A percentile compares a stretch with the other conserved stretches of the same genome.
phyloP scores from a whole-genome alignment of 108 stramenopile genomes.

The Schizochytrium sp. region DNA sequence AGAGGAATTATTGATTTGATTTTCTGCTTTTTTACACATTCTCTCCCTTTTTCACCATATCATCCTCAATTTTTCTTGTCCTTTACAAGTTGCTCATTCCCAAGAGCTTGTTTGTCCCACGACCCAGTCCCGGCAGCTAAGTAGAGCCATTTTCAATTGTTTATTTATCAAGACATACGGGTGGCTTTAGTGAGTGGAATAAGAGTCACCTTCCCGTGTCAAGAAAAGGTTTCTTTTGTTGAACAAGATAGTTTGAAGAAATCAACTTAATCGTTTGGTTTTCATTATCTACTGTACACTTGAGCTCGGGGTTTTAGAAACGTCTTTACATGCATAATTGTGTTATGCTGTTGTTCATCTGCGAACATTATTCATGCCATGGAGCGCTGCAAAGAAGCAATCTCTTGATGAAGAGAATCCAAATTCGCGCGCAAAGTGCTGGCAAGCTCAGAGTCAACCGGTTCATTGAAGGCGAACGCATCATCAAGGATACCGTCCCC shows the following conservation, averaged over 20 bases:
- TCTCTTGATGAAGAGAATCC: slow-evolving; percentile 26
- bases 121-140: too few species aligned
- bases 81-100: neutral
- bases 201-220: too few species aligned
- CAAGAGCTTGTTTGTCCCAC: neutral
- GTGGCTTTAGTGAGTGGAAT: too few species aligned
- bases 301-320: too few species aligned
- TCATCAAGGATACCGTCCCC: neutral
- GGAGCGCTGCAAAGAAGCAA: slow-evolving; percentile 30
- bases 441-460: neutral
- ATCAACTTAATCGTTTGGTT: too few species aligned
- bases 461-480: neutral
- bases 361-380: neutral
- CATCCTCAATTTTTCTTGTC: neutral
- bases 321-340: too few species aligned
- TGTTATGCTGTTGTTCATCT: too few species aligned
- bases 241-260: too few species aligned
- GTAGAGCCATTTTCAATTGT: too few species aligned
- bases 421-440: neutral
- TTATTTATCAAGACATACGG: too few species aligned
- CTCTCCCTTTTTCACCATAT: neutral
- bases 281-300: too few species aligned
- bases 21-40: neutral
- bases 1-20: slow-evolving; percentile 6
- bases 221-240: too few species aligned